phyloP scores from a whole-genome alignment of 2,329 filamentous ascomycete genomes.

The Diaporthe ampelina region DNA sequence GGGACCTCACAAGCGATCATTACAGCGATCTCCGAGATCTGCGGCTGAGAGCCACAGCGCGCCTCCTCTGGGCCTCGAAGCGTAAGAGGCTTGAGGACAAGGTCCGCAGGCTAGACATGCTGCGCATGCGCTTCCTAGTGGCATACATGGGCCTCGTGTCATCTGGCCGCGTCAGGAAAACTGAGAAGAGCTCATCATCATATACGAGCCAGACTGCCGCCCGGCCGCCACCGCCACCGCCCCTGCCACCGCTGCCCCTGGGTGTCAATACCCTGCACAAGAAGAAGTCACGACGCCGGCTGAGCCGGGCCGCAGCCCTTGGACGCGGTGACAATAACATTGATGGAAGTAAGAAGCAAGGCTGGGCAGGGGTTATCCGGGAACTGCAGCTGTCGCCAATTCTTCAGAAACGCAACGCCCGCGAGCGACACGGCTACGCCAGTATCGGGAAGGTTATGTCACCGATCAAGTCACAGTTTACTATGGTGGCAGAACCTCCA shows the following conservation, averaged over 20 bases:
- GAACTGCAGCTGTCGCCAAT: slow-evolving; percentile 73
- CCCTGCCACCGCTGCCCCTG: slow-evolving; percentile 59
- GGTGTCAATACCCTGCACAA: slow-evolving; percentile 51
- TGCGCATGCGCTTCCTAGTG: slow-evolving; percentile 75
- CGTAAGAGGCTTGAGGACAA: slow-evolving; percentile 69
- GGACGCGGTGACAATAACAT: slow-evolving; percentile 62
- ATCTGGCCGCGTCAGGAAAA: slow-evolving; percentile 47
- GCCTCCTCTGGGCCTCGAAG: slow-evolving; percentile 71
- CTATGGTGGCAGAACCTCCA: neutral
- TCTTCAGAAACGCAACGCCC: slow-evolving; percentile 66
- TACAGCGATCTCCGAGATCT: slow-evolving; percentile 43
- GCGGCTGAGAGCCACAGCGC: slow-evolving; percentile 61
- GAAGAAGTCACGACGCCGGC: slow-evolving; percentile 62
- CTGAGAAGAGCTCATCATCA: slow-evolving; percentile 48
- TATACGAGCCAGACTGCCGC: slow-evolving; percentile 43
- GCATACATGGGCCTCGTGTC: slow-evolving; percentile 73
- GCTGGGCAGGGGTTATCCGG: slow-evolving; percentile 74
- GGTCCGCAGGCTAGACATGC: slow-evolving; percentile 69
- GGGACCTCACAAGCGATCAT: slow-evolving; percentile 46
- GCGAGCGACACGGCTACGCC: slow-evolving; percentile 56
- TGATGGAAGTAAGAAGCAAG: slow-evolving; percentile 62
- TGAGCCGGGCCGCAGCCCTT: slow-evolving; percentile 63
- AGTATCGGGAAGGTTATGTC: slow-evolving; percentile 72
- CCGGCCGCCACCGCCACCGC: slow-evolving; percentile 46
- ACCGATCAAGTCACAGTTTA: slow-evolving; percentile 26